Percentiles rank a stretch among this genome's conserved stretches.
phyloP scores from a whole-genome alignment of 169 alveolate species.

The Cryptosporidium sp. region DNA sequence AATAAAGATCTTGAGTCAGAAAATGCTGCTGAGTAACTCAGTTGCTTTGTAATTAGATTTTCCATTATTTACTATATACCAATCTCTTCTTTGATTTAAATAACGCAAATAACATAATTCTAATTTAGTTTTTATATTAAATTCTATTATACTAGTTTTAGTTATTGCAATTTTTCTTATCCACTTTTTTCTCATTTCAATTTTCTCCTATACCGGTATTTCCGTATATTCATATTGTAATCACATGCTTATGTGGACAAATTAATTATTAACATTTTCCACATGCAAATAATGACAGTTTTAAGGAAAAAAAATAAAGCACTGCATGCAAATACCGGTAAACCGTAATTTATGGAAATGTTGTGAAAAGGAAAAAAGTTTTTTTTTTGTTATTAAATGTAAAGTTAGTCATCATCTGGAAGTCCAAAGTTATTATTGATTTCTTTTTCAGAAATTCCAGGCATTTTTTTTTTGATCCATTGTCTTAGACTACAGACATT shows the following conservation, averaged over 20 bases:
- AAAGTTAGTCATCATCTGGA: constrained; percentile 57
- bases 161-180: background rate
- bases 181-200: background rate
- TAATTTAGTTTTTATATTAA: background rate
- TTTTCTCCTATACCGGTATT: background rate
- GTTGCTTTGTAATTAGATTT: background rate
- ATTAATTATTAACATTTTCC: background rate
- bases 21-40: background rate
- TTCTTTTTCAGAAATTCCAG: constrained; percentile 73
- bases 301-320: no score
- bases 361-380: background rate
- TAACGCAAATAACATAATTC: background rate
- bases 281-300: background rate
- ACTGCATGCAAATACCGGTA: background rate
- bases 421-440: constrained; percentile 73
- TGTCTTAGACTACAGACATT: constrained; percentile 74
- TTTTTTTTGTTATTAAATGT: background rate
- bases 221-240: background rate
- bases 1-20: constrained; percentile 1
- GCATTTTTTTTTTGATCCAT: constrained; percentile 72
- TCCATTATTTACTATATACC: background rate
- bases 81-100: background rate
- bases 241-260: background rate
- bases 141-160: background rate
- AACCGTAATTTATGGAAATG: background rate